Evolutionary conservation across 148 eudicot genomes (phyloP), one percentile per base, ranked within the genome.

Genomic region (Nepenthes gracilis): DNA sequence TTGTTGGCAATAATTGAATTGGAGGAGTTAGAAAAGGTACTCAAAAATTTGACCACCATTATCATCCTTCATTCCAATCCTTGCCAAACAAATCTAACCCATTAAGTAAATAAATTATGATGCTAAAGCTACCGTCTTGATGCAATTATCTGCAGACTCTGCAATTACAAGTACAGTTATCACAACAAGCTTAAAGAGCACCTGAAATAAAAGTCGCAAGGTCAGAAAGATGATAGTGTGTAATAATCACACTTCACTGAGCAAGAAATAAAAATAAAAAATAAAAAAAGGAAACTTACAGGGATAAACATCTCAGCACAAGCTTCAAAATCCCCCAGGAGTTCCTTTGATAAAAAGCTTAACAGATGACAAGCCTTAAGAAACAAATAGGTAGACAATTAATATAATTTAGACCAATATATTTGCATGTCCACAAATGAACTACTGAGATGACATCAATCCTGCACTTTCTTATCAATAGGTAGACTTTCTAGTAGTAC

Each of bases 91-190:
- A 23, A 23, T 23, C 23, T 23, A 23, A 23, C 8, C 36, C 15
- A 58, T 12, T 49, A 52, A 49, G 32, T 52, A 54, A 15, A 34
- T 66, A 32, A 6, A 1, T 15, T 2, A 47, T 36, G 14, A n/a
- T 6, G 8, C 34, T 23, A 69, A 56, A 60, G 34, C 55, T 86
- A 93, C 99, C 88, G 97, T 93, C 74, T 93, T 93, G 54, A 93
- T 93, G 85, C 99, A 93, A 76, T 89, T 93, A 80, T 93, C 97
- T 12, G 99, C 95, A 67, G 99, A 93, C 78, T 93, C 99, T 47
- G 88, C 89, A 75, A 93, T 93, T 61, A 93, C 99, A 53, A 93
- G 97, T 54, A 93, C 99, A 33, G 99, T 93, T 81, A 93, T 93
- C 72, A 93, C 99, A 73, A 93, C 95, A 78, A 93, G 99, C 83